Base-by-base conservation (phyloP, 2,329 filamentous ascomycete genomes). In the Fusarium sp. region DNA sequence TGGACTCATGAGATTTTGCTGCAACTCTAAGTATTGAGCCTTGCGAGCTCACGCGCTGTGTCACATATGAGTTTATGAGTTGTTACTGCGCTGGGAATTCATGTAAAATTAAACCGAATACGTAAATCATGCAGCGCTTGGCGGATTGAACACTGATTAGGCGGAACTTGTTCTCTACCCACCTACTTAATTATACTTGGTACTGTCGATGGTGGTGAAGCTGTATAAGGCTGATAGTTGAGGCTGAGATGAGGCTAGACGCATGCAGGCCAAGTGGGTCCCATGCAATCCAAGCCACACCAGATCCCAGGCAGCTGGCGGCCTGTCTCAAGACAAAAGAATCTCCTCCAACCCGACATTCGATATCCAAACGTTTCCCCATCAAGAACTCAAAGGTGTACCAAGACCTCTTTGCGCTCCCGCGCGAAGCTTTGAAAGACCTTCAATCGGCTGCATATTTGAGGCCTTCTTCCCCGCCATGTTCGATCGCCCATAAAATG, bases 401-500 rank as follows among this genome's bases (percentile, higher is more conserved):
- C 18, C 14, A 55, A 42, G 55, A 58, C 29, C 44, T 53, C 46
- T 20, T n/a, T 38, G 16, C 27, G 20, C 44, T 29, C 31, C 50
- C 33, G 34, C 27, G 31, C 14, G 60, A 42, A 40, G 6, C 16
- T 23, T n/a, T 20, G 23, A 46, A 31, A 23, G 8, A 8, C 25
- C 27, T 7, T 20, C 4, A 34, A 53, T 23, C 36, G 18, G 44
- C 23, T 49, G 54, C 36, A 20, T 34, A 36, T 29, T 20, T 36
- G 29, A 44, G 50, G 33, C 36, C 36, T 33, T 8, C 18, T 23
- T 49, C 53, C 51, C 20, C 69, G 63, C 44, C 53, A 72, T 72
- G 69, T 58, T 20, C 23, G 20, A 64, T 58, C 55, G 58, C 55
- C 29, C 49, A 50, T 72, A 57, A 69, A 55, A 69, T 68, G 66